Evolutionary conservation across 1,139 yeast species (phyloP).

Genomic region (Diutina scorzettiae): DNA sequence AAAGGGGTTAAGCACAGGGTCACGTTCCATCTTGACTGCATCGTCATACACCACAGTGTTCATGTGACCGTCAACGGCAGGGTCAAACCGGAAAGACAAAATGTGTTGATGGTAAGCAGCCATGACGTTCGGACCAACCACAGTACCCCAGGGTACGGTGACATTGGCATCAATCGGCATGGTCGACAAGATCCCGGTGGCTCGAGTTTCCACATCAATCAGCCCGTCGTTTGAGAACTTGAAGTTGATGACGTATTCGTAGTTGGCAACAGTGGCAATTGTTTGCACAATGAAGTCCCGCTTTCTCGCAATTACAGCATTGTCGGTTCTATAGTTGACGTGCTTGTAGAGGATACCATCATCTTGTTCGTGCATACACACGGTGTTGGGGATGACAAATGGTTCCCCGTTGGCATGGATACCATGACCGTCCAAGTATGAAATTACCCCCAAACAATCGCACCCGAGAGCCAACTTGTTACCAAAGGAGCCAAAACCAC

Average conservation of each 20-base stretch:
- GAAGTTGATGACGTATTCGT: constrained; percentile 71
- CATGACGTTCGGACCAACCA: constrained; percentile 75
- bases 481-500: constrained; percentile 78
- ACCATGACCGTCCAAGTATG: constrained; percentile 61
- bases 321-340: constrained; percentile 67
- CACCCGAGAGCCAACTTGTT: constrained; percentile 71
- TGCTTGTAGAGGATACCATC: constrained; percentile 73
- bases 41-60: constrained; percentile 73
- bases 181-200: constrained; percentile 76
- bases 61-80: constrained; percentile 76
- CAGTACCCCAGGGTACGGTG: constrained; percentile 72
- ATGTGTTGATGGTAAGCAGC: constrained; percentile 89
- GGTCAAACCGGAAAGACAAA: constrained; percentile 74
- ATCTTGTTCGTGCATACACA: constrained; percentile 88
- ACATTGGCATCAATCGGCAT: constrained; percentile 75
- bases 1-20: constrained; percentile 45
- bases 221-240: constrained; percentile 78
- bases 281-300: constrained; percentile 80
- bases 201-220: constrained; percentile 73
- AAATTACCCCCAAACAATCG: constrained; percentile 81
- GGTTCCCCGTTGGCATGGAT: constrained; percentile 57
- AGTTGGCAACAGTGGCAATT: constrained; percentile 83
- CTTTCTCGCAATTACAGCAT: constrained; percentile 71
- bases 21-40: constrained; percentile 49
- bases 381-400: constrained; percentile 53